Evolutionary conservation across 257 asterid species (phyloP).

Genomic region (Solanum pennellii): DNA sequence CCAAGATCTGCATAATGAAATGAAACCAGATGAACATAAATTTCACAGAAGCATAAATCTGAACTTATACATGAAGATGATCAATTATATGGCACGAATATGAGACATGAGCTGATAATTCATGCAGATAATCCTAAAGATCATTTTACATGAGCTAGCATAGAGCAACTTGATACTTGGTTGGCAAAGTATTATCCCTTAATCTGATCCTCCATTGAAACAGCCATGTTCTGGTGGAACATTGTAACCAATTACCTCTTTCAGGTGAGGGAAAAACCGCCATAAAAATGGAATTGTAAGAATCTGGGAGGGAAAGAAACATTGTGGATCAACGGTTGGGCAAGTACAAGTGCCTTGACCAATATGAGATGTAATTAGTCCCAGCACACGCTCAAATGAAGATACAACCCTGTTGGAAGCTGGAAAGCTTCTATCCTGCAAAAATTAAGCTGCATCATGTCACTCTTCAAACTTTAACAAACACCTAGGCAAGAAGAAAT

Average conservation of each 20-base stretch:
- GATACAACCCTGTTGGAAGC: slow-evolving; percentile 39
- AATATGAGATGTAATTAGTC: slow-evolving; percentile 49
- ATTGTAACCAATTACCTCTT: slow-evolving; percentile 49
- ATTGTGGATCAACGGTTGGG: slow-evolving; percentile 41
- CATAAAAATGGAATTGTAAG: slow-evolving; percentile 85
- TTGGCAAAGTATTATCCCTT: background rate
- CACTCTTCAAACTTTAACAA: slow-evolving; percentile 3
- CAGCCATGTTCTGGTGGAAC: background rate
- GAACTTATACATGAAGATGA: background rate
- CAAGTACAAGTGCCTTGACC: slow-evolving; percentile 73
- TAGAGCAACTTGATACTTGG: background rate
- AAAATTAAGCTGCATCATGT: slow-evolving; percentile 11
- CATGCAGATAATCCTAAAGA: background rate
- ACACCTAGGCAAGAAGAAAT: background rate
- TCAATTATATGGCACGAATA: background rate
- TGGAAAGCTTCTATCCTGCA: slow-evolving; percentile 42
- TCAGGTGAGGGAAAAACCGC: slow-evolving; percentile 68
- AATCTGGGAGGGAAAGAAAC: slow-evolving; percentile 72
- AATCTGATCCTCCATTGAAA: background rate
- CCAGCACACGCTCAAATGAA: slow-evolving; percentile 65
- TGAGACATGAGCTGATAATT: background rate
- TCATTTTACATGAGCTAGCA: background rate
- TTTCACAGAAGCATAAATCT: background rate
- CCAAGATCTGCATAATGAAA: slow-evolving; percentile 53
- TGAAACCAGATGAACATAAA: background rate